These are phyloP conservation scores for Vigna trinervia DNA, from an alignment of 306 rosid genomes.

Conservation along the genomic window DNA sequence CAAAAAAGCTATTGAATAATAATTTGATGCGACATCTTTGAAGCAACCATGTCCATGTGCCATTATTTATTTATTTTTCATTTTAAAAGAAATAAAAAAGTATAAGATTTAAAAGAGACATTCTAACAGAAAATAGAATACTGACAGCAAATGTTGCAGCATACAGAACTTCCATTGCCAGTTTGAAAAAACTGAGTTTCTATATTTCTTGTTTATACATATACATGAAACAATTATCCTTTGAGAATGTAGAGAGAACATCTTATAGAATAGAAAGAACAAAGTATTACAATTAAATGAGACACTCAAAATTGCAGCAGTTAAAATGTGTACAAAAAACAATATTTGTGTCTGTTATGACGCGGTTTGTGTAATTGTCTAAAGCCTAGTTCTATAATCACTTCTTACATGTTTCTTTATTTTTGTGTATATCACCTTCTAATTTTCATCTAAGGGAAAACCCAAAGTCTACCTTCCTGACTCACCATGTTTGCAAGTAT, in stretches of 20 bases:
- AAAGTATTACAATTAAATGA: slow-evolving; percentile 33
- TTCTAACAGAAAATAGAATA: slow-evolving; percentile 26
- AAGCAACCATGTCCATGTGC: slow-evolving; percentile 19
- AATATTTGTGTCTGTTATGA: slow-evolving; percentile 34
- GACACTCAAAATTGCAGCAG: slow-evolving; percentile 43
- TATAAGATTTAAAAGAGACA: background rate
- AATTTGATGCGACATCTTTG: slow-evolving; percentile 24
- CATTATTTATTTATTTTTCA: slow-evolving; percentile 14
- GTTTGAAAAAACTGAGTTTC: background rate
- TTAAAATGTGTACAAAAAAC: slow-evolving; percentile 45
- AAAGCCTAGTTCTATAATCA: slow-evolving; percentile 35
- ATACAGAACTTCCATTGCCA: background rate
- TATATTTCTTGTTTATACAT: background rate
- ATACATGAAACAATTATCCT: background rate
- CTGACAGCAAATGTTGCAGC: slow-evolving; percentile 1
- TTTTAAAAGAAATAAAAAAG: background rate
- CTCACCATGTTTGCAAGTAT: slow-evolving; percentile 51
- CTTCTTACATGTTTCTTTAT: background rate
- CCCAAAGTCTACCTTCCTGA: slow-evolving; percentile 37
- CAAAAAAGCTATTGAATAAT: slow-evolving; percentile 36
- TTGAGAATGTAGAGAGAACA: background rate
- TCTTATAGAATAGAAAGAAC: slow-evolving; percentile 35
- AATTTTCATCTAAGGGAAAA: slow-evolving; percentile 37
- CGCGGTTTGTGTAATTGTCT: slow-evolving; percentile 31
- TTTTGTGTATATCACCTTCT: slow-evolving; percentile 35